Evolutionary conservation across 257 asterid genomes (phyloP), one percentile per base, ranked within the genome.

Genomic region (Solanum neorickii): DNA sequence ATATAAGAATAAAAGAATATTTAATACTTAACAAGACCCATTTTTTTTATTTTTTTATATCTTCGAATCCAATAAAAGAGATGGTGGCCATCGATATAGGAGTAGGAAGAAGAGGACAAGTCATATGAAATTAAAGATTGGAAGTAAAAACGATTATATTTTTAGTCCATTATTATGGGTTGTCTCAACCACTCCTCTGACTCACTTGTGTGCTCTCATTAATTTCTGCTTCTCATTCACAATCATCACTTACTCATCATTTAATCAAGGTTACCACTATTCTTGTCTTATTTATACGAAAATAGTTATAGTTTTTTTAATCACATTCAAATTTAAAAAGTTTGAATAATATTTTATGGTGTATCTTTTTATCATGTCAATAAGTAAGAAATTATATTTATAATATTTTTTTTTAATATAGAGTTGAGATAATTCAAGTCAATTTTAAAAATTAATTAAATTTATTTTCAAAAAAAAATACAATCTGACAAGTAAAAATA

Each of bases 301-400:
- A 15, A 49, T 49, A 0, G 21, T 49, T 2, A 6, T 5, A 2
- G 2, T 49, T 15, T 15, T 0, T 0, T 15, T 2, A 15, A 15
- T 15, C 15, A 49, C 1, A 5, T 16, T 14, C 0, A 14, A 47
- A 47, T 47, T 14, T 14, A 14, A 47, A 47, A 47, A 5, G 0
- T 0, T 14, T 47, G 1, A 15, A 0, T 5, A 14, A 49, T 0
- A 49, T 14, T 49, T 49, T 14, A 47, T 15, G 8, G 0, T 14
- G 0, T 14, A 14, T 2, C 5, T 14, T 47, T 47, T 47, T 0
- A 47, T 47, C 8, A 5, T 14, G 5, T 47, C 0, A 0, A 49
- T 49, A 49, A 2, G 3, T 6, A 3, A 14, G 15, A 49, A 2
- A 49, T 49, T 9, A 1, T 9, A 42, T 42, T 42, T 42, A 42